Conservation (phyloP, 495 filamentous ascomycete species). For the Lasiosphaeria miniovina region DNA sequence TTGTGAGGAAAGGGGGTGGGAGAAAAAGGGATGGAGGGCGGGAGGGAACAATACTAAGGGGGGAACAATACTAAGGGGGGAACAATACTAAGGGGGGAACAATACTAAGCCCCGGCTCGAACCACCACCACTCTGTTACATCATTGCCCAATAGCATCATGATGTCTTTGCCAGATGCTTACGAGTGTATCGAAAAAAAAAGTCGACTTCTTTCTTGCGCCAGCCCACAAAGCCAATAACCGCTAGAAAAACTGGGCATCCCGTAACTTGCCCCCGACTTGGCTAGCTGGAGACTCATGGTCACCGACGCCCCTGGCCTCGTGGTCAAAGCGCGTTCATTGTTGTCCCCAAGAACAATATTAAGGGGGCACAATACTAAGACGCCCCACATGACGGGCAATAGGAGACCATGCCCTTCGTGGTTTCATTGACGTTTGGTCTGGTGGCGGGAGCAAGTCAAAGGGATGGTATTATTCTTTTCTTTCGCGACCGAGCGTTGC, state of each 20-base stretch:
- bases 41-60: constrained; percentile 30
- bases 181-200: no score
- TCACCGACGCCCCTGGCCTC: background rate
- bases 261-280: background rate
- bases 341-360: constrained; percentile 26
- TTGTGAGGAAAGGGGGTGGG: constrained; percentile 9
- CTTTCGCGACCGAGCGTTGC: no score
- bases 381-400: background rate
- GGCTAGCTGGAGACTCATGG: background rate
- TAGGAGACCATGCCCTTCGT: constrained; percentile 1
- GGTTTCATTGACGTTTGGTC: background rate
- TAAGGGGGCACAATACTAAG: constrained; percentile 31
- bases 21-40: constrained; percentile 4
- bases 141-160: no score
- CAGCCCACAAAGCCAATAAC: background rate
- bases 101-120: constrained; percentile 20
- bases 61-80: constrained; percentile 26
- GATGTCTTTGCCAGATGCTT: no score
- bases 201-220: background rate
- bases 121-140: background rate
- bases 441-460: background rate
- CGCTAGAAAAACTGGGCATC: background rate
- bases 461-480: background rate
- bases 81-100: constrained; percentile 33
- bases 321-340: constrained; percentile 1